Evolutionary conservation across 306 rosid species (phyloP).

Genomic region (Arachis hypogaea): DNA sequence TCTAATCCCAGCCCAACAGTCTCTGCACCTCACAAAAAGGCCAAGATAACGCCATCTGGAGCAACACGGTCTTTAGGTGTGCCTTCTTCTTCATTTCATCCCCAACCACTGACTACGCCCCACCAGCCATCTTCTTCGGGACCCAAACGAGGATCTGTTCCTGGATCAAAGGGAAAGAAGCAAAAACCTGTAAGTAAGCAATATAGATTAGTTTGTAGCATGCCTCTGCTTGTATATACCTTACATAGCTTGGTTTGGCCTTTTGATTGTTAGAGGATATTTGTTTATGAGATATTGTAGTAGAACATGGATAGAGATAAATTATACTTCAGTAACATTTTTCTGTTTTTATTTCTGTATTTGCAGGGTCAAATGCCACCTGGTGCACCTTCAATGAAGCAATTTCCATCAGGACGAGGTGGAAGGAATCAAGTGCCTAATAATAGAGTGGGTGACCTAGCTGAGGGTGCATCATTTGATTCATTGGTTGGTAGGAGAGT

Average conservation of each 20-base stretch:
- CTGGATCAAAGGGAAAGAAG: slow-evolving; percentile 84
- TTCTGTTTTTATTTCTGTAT: slow-evolving; percentile 20
- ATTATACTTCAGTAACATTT: not conserved
- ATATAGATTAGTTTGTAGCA: slow-evolving; percentile 7
- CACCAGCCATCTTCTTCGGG: slow-evolving; percentile 88
- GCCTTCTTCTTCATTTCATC: slow-evolving; percentile 80
- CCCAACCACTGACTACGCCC: slow-evolving; percentile 63
- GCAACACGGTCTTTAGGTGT: slow-evolving; percentile 79
- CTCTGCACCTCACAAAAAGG: slow-evolving; percentile 93
- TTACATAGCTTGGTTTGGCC: slow-evolving; percentile 14
- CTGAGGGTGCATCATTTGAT: slow-evolving; percentile 64
- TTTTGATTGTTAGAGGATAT: not conserved
- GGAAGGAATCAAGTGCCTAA: slow-evolving; percentile 76
- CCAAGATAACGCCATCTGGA: slow-evolving; percentile 65
- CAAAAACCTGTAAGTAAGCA: slow-evolving; percentile 76
- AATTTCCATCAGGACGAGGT: slow-evolving; percentile 62
- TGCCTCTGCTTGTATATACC: slow-evolving; percentile 13
- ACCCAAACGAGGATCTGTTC: slow-evolving; percentile 75
- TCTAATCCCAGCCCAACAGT: slow-evolving; percentile 82
- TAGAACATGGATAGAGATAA: not conserved
- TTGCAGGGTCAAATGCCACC: slow-evolving; percentile 58
- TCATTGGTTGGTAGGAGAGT: slow-evolving; percentile 83
- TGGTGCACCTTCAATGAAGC: slow-evolving; percentile 74
- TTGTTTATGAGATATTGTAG: not conserved
- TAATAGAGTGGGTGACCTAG: slow-evolving; percentile 58